Conservation (phyloP, 768 basidiomycete species). For the Gymnopilus dilepis region DNA sequence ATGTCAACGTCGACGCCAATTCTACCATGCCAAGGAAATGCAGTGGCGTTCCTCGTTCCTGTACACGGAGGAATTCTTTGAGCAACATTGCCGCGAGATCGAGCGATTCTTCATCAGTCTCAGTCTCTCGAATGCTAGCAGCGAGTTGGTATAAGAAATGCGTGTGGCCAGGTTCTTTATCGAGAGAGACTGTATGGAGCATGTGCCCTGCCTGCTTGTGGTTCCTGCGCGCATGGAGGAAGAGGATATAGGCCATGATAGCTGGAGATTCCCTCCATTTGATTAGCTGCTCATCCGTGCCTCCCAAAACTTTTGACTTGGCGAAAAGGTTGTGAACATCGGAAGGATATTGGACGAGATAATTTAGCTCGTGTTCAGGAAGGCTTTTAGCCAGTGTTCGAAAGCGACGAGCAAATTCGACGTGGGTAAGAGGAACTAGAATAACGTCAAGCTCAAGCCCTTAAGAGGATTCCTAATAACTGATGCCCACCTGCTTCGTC, state of each 20-base stretch:
- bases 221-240: not conserved
- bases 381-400: not conserved
- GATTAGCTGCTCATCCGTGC: not conserved
- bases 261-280: constrained; percentile 13
- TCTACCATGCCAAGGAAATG: constrained; percentile 15
- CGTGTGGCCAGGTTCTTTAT: constrained; percentile 14
- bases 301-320: not conserved
- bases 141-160: constrained; percentile 11
- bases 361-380: constrained; percentile 1
- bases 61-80: constrained; percentile 13
- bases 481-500: not conserved
- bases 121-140: constrained; percentile 2
- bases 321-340: constrained; percentile 2
- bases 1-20: constrained; percentile 5
- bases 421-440: constrained; percentile 7
- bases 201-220: not conserved
- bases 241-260: constrained; percentile 11
- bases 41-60: constrained; percentile 3
- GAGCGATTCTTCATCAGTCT: constrained; percentile 1
- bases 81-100: constrained; percentile 1
- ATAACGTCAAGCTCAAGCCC: not conserved
- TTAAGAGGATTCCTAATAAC: not conserved
- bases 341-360: constrained; percentile 1
- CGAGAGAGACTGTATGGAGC: not conserved
- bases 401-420: constrained; percentile 4